Evolutionary conservation across 306 rosid species (phyloP), one percentile per base, ranked within the genome.

Genomic region (Myrica gale): DNA sequence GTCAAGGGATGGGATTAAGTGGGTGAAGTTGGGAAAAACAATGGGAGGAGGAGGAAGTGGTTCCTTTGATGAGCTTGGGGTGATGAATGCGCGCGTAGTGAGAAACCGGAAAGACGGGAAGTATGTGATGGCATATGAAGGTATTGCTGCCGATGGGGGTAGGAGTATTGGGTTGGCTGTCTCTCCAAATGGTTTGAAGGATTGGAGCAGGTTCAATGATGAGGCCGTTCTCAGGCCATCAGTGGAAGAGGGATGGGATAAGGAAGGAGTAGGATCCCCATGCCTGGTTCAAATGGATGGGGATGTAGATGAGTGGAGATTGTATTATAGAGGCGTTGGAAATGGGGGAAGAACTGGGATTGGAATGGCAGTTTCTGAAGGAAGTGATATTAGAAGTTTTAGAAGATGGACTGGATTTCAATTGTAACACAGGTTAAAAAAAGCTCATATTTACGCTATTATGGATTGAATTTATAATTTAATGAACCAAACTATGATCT

Each of bases 61-160:
- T 26, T 75, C 76, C 2, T 90, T 89, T 47, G 96, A 92, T 61
- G 91, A 90, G 84, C 51, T 82, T 44, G 96, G 98, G 46, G 90
- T 47, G 0, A 76, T 83, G 84, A 90, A 89, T 69, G 74, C 89
- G 0, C 66, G 84, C 19, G 95, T 89, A 43, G 84, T 73, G 48
- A 89, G 85, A 61, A 89, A 78, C 74, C 79, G 77, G 71, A 82
- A 63, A 48, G 81, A 78, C 68, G 92, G 92, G 45, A 85, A 83
- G 66, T 92, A 92, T 83, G n/a, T 90, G 79, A 90, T 92, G 92
- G 90, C 80, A 9, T 90, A 90, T 76, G 96, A 90, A 79, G 98
- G 98, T 63, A 83, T 89, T 75, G 86, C 75, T 70, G 83, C 50
- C 45, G 79, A 88, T 76, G 93, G 96, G 46, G 81, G 69, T 72